phyloP scores from a whole-genome alignment of 257 asterid genomes.

The Solanum dulcamara region DNA sequence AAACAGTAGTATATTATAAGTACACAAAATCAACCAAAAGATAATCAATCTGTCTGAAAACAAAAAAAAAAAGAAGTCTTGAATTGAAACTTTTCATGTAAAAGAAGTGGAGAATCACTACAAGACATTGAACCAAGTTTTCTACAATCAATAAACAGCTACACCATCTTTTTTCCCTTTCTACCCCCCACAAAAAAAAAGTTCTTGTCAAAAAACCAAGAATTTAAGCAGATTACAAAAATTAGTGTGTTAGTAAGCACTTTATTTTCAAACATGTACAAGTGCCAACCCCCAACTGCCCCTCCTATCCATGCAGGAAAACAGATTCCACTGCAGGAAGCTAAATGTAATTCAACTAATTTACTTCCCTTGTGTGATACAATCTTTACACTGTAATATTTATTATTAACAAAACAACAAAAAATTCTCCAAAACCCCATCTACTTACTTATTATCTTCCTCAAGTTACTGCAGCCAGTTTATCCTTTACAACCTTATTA shows the following conservation, averaged over 20 bases:
- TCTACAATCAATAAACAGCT: background rate
- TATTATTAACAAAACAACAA: background rate
- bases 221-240: background rate
- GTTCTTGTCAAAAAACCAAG: background rate
- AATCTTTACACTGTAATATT: background rate
- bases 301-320: background rate
- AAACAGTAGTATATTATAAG: background rate
- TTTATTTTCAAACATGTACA: background rate
- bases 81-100: background rate
- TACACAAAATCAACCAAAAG: background rate
- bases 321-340: background rate
- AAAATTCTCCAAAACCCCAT: background rate
- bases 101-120: background rate
- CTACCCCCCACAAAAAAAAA: background rate
- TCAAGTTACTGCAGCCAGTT: background rate
- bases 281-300: background rate
- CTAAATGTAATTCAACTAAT: background rate
- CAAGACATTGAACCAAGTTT: background rate
- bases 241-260: background rate
- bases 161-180: background rate
- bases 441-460: background rate
- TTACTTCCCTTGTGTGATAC: background rate
- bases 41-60: background rate
- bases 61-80: background rate
- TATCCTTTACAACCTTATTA: background rate